Evolutionary conservation across 2,329 filamentous ascomycete genomes (phyloP).

Genomic region (Botrytis fragariae): DNA sequence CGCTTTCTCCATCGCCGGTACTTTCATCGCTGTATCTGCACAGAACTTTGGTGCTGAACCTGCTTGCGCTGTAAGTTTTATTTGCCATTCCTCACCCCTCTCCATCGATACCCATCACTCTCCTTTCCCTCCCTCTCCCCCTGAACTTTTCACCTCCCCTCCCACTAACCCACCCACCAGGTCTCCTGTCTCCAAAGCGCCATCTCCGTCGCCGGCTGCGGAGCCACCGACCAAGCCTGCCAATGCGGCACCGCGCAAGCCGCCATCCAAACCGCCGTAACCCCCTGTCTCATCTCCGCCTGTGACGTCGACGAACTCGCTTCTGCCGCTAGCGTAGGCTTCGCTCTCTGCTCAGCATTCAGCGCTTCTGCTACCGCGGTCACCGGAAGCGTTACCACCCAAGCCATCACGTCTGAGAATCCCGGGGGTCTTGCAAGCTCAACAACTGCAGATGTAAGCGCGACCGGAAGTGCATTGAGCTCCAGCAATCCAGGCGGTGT

Average conservation of each 20-base stretch:
- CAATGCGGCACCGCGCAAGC: constrained; percentile 39
- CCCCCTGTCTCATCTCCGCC: constrained; percentile 34
- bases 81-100: neutral
- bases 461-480: neutral
- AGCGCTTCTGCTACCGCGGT: constrained; percentile 25
- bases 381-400: neutral
- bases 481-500: neutral
- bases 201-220: constrained; percentile 42
- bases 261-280: constrained; percentile 38
- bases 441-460: neutral
- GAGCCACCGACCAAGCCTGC: constrained; percentile 41
- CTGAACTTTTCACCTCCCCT: no score
- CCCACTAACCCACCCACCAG: neutral
- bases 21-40: neutral
- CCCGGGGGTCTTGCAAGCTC: neutral
- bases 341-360: constrained; percentile 37
- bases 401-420: neutral
- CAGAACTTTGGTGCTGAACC: constrained; percentile 13
- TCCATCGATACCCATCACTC: neutral
- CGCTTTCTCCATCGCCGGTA: neutral
- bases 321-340: constrained; percentile 39
- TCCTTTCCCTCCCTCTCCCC: neutral
- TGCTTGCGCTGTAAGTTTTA: constrained; percentile 12
- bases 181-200: constrained; percentile 40
- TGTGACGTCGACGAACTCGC: constrained; percentile 39